Conservation (phyloP, 2,329 filamentous ascomycete species). For the Xylariaceae sp. region DNA sequence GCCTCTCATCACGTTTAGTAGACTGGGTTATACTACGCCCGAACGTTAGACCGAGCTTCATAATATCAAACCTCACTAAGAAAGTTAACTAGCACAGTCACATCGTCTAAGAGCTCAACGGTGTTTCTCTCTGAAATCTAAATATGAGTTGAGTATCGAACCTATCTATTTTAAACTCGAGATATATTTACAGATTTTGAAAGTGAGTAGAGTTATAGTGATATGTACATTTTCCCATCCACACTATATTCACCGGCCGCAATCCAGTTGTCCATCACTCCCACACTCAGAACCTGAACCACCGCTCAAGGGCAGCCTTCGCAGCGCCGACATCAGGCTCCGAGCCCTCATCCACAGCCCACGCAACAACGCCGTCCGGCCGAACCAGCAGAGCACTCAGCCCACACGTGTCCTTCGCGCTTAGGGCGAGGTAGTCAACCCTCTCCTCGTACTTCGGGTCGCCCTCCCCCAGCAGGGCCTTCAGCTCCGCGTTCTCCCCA, state of each 20-base stretch:
- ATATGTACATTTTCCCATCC: too few species aligned
- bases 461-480: conserved; percentile 11
- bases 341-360: conserved; percentile 33
- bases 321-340: conserved; percentile 25
- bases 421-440: conserved; percentile 30
- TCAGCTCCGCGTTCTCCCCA: conserved; percentile 18
- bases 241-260: not conserved
- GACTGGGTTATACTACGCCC: too few species aligned
- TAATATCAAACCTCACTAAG: too few species aligned
- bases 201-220: too few species aligned
- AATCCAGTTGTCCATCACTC: not conserved
- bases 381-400: conserved; percentile 39
- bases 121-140: too few species aligned
- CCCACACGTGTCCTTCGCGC: conserved; percentile 32
- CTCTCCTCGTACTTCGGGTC: conserved; percentile 12
- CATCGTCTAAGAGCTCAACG: too few species aligned
- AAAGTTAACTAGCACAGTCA: too few species aligned
- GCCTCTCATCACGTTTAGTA: too few species aligned
- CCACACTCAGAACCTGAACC: conserved; percentile 21
- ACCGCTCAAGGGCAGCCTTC: conserved; percentile 23
- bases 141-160: too few species aligned
- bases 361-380: conserved; percentile 44
- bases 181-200: too few species aligned
- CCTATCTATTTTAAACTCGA: too few species aligned
- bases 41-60: too few species aligned